A percentile compares a stretch with the other conserved stretches of the same genome.
These are phyloP conservation scores for Begonia loranthoides DNA, from an alignment of 306 rosid species.

Conservation along the genomic window DNA sequence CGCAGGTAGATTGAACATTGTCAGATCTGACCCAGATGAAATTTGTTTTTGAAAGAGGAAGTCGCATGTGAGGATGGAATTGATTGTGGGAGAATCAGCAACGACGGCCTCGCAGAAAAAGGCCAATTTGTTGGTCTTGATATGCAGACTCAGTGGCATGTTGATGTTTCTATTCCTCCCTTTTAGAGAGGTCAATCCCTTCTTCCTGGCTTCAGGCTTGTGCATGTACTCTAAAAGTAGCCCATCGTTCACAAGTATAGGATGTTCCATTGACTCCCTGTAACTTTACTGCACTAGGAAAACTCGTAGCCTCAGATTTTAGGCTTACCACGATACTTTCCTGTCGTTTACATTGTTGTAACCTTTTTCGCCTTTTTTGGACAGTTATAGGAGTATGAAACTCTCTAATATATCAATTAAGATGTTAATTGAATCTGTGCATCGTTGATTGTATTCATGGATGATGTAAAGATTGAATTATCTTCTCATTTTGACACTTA, in stretches of 20 bases:
- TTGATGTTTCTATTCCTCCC: no score
- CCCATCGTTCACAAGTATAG: constrained; percentile 8
- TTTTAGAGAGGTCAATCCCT: neutral
- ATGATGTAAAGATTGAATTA: no score
- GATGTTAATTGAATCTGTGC: no score
- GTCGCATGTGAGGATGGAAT: constrained; percentile 18
- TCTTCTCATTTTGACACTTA: no score
- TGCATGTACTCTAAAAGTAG: constrained; percentile 19
- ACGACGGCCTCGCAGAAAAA: neutral
- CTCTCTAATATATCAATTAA: no score
- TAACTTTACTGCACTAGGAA: constrained; percentile 4
- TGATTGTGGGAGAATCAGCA: constrained; percentile 17
- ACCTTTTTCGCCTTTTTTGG: no score
- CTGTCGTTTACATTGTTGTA: no score
- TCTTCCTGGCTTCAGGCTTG: neutral
- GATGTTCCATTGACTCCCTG: constrained; percentile 15
- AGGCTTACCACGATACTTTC: no score
- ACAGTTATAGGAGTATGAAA: no score
- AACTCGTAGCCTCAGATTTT: neutral
- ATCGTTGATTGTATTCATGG: no score
- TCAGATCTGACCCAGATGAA: constrained; percentile 25
- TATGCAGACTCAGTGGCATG: no score
- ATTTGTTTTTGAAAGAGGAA: constrained; percentile 23
- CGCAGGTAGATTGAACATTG: constrained; percentile 39
- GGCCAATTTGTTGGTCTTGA: no score